Evolutionary conservation across 306 rosid genomes (phyloP), one percentile per base, ranked within the genome.

Genomic region (Cicer arietinum): DNA sequence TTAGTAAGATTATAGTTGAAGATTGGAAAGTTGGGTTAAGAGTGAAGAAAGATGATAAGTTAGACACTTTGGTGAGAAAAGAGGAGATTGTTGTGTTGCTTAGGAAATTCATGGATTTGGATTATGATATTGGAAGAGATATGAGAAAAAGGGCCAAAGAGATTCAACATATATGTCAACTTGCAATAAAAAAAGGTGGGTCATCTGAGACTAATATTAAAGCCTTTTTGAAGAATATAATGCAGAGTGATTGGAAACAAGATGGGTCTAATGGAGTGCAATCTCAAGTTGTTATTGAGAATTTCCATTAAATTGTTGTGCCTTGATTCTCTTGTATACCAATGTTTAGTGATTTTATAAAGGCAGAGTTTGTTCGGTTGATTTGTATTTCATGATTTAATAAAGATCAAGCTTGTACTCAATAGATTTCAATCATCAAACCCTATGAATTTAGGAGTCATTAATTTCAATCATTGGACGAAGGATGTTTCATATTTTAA

Each of bases 21-120:
- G 86, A 85, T 57, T 89, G 94, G 91, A 87, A 84, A 53, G 51
- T 73, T 54, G 94, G 94, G 9, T 87, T 75, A 86, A 84, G 85
- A 35, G 82, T 87, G 67, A 85, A 81, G 80, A 80, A 78, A 39
- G 86, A 72, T 22, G 72, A 30, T 44, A 72, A 37, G 25, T 69
- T 16, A 2, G 84, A 69, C 1, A 67, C 43, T 47, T 75, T 83
- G 78, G 91, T 87, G 47, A 71, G 2, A n/a, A 83, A 59, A 40
- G 83, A 80, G 10, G 82, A 78, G 35, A 80, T 85, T 75, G 72
- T 66, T 22, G 52, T 18, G 68, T 17, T 84, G 67, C 22, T 89
- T 47, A 78, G 73, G 57, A 84, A 59, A 6, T 82, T 87, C 20
- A 84, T 87, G 91, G 46, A 83, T 11, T 68, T 77, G 72, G 85